Percentiles rank a stretch among this genome's conserved stretches.
Conservation (phyloP, 2,329 filamentous ascomycete genomes). For the Fusarium sp. region DNA sequence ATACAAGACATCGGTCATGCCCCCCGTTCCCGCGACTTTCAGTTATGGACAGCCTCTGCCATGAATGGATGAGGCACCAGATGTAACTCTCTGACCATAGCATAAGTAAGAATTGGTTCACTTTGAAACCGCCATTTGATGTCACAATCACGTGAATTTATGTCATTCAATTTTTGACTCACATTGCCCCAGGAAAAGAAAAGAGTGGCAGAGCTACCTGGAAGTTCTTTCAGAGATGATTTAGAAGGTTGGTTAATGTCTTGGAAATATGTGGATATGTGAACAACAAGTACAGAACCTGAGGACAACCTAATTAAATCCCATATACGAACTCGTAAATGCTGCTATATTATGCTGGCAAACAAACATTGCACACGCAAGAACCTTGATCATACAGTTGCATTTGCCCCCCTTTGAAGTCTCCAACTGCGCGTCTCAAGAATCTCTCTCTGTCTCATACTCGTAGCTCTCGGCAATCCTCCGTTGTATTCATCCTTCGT, state of each 20-base stretch:
- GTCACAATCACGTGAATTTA: neutral
- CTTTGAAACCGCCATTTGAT: neutral
- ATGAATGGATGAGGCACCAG: neutral
- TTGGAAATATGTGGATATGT: neutral
- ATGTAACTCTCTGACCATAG: neutral
- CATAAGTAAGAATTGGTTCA: neutral
- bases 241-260: neutral
- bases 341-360: neutral
- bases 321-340: neutral
- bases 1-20: constrained; percentile 19
- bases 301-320: neutral
- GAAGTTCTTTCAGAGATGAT: neutral
- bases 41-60: neutral
- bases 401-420: constrained; percentile 28
- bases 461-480: constrained; percentile 16
- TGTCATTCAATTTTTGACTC: neutral
- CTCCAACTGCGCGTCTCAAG: constrained; percentile 43
- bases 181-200: neutral
- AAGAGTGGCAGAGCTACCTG: neutral
- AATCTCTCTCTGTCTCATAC: constrained; percentile 41
- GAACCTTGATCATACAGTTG: neutral
- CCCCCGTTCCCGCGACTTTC: neutral
- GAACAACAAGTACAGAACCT: neutral
- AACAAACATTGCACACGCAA: neutral
- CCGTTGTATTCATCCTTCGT: constrained; percentile 25